phyloP scores from a whole-genome alignment of 768 basidiomycete species.

The Strobilomyces confusus region DNA sequence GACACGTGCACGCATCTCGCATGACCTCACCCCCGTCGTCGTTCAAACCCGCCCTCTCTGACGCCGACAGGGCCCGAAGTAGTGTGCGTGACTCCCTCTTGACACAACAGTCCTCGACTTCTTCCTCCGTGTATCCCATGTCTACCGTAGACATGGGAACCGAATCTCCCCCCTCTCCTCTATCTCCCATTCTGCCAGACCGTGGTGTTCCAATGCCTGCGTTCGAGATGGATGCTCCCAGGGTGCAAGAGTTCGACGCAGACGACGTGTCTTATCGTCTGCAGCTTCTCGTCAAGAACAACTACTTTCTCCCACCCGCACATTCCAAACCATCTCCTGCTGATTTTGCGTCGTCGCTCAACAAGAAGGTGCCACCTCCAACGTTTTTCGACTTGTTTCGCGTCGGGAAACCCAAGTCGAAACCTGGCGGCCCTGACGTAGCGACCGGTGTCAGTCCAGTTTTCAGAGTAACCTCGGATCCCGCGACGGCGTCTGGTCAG shows the following conservation, averaged over 20 bases:
- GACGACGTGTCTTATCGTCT: constrained; percentile 87
- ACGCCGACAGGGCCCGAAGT: constrained; percentile 43
- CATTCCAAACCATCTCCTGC: constrained; percentile 76
- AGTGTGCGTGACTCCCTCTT: constrained; percentile 52
- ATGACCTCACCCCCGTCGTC: constrained; percentile 34
- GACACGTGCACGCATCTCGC: constrained; percentile 35
- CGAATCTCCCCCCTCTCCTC: constrained; percentile 62
- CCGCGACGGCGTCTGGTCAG: constrained; percentile 47
- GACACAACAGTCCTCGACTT: constrained; percentile 62
- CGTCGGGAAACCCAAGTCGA: constrained; percentile 62
- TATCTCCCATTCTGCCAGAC: constrained; percentile 45
- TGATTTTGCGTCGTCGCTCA: constrained; percentile 46
- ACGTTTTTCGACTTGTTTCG: constrained; percentile 70
- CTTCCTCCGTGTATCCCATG: constrained; percentile 75
- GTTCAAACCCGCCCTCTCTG: constrained; percentile 26
- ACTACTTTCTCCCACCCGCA: constrained; percentile 84
- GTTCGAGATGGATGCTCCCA: constrained; percentile 46
- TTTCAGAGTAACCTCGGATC: constrained; percentile 64
- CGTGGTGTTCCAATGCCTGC: constrained; percentile 43
- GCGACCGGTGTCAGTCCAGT: constrained; percentile 42
- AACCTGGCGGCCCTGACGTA: constrained; percentile 47
- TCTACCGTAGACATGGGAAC: constrained; percentile 53
- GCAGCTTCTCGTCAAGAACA: constrained; percentile 80
- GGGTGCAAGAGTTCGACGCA: constrained; percentile 49
- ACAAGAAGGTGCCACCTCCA: constrained; percentile 45